Evolutionary conservation across 352 stramenopile genomes (phyloP), one percentile per base, ranked within the genome.

Genomic region (Pythium oligandrum): DNA sequence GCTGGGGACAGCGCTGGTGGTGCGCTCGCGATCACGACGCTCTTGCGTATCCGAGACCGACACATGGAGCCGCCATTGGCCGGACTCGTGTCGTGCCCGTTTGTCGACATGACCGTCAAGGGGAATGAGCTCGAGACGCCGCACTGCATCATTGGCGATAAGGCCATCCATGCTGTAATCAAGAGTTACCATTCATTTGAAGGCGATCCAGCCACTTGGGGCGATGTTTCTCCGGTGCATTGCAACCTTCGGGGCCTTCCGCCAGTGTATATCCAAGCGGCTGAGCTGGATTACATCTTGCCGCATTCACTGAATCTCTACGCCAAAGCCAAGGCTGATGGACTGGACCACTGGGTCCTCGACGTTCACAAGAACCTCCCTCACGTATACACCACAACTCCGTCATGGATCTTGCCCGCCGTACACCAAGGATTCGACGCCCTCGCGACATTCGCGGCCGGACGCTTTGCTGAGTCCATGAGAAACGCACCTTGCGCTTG

Each of bases 261-360:
- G 4, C 70, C 73, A 1, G 59, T 75, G 44, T 71, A 78, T 34
- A 47, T 85, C n/a, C 75, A 81, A 44, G 59, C 68, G 51, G 74
- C 42, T 5, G 63, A 46, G 31, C 50, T 70, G 9, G 75, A 86
- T 51, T 70, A 66, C 40, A 47, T 86, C 26, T 71, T 71, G 48
- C 51, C 70, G 42, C 59, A 82, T 33, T 53, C 70, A 4, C 37
- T 73, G 4, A 43, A 50, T n/a, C 55, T 86, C 0, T 51, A 54
- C 1, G 51, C 53, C n/a, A 83, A 79, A 44, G 65, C 64, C 33
- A 32, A 66, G 44, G 46, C 49, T 2, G 72, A 83, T 44, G 71
- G 68, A 2, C 55, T 68, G 6, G 54, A 39, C 1, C 61, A 76
- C 49, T 82, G 71, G 71, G 68, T 75, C 43, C 31, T 86, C 3